phyloP scores from a whole-genome alignment of 169 alveolate species.

The Perkinsus chesapeaki region DNA sequence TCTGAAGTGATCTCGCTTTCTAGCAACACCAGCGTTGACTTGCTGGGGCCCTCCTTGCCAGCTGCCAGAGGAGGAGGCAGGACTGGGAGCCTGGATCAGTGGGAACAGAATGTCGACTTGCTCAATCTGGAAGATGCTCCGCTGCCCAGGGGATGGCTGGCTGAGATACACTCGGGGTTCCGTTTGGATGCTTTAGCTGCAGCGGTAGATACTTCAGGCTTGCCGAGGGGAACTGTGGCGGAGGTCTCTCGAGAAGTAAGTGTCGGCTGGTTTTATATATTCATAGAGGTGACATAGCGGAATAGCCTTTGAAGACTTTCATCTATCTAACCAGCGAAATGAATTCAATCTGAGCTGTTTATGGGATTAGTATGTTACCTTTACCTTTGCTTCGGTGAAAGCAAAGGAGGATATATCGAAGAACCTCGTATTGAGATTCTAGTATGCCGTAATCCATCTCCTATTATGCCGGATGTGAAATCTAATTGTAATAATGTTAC shows the following conservation, averaged over 20 bases:
- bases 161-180: not conserved
- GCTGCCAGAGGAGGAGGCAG: not conserved
- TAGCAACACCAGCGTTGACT: not conserved
- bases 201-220: not conserved
- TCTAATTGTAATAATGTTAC: too few species aligned
- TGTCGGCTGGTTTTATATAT: not conserved
- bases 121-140: not conserved
- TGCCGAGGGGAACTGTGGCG: not conserved
- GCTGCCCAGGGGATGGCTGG: not conserved
- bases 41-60: not conserved
- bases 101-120: not conserved
- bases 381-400: too few species aligned
- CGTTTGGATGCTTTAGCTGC: not conserved
- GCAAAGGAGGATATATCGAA: too few species aligned
- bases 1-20: not conserved
- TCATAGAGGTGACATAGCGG: too few species aligned
- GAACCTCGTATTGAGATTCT: too few species aligned
- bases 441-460: too few species aligned
- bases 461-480: too few species aligned
- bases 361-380: too few species aligned
- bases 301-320: too few species aligned
- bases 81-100: not conserved
- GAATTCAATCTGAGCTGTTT: too few species aligned
- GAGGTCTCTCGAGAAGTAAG: not conserved
- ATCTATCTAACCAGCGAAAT: too few species aligned